Conservation (phyloP, 768 basidiomycete species). For the Termitomyces sp. region DNA sequence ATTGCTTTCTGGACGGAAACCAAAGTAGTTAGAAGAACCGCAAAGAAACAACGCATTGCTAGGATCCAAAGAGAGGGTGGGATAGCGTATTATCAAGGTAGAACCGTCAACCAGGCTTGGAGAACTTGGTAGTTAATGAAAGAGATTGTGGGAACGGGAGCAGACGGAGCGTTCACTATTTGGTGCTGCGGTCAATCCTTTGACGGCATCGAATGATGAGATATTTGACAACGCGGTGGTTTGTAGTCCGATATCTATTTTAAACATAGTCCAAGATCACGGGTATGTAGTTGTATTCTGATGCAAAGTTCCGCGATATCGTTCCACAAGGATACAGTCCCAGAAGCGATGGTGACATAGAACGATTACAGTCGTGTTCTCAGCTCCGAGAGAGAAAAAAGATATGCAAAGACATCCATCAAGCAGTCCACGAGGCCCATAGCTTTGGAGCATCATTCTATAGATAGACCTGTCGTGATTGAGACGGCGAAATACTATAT, state of each 20-base stretch:
- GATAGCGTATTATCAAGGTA: neutral
- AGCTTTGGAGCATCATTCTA: neutral
- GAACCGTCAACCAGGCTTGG: neutral
- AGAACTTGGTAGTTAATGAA: neutral
- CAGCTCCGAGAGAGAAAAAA: neutral
- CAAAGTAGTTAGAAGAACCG: conserved; percentile 7
- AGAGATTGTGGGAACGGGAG: neutral
- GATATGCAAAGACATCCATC: neutral
- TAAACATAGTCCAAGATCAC: neutral
- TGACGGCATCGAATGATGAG: conserved; percentile 1
- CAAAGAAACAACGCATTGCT: conserved; percentile 10
- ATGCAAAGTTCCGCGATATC: neutral
- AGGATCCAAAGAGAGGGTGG: neutral
- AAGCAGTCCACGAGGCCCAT: neutral
- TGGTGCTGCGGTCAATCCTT: neutral
- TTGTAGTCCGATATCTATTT: neutral
- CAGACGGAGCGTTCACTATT: neutral
- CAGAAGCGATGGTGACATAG: neutral
- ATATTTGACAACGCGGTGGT: neutral
- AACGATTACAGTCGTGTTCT: neutral
- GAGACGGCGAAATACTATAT: neutral
- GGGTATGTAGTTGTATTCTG: neutral
- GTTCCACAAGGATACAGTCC: neutral
- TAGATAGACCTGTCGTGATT: neutral
- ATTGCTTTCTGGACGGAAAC: conserved; percentile 7